Conservation (phyloP, 106 monocot species). For the Dioscorea alata region DNA sequence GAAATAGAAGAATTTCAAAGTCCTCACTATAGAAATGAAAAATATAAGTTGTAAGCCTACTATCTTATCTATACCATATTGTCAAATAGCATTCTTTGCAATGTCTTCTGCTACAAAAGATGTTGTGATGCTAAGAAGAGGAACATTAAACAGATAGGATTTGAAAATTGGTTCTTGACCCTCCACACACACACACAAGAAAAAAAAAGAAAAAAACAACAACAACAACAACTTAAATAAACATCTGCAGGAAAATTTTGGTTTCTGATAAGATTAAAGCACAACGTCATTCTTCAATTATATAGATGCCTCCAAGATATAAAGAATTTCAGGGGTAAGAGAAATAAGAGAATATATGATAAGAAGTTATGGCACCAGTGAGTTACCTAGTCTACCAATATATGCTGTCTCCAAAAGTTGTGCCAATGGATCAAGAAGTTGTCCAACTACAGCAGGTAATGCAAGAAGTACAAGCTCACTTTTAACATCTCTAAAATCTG, state of each 20-base stretch:
- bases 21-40: no score
- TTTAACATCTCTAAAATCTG: constrained; percentile 32
- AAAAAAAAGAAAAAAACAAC: no score
- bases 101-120: constrained; percentile 98
- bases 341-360: not conserved
- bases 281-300: no score
- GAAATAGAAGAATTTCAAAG: no score
- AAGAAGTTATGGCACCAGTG: not conserved
- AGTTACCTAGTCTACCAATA: constrained; percentile 86
- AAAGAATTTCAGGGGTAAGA: not conserved
- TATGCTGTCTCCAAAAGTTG: constrained; percentile 95
- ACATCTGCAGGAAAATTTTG: no score
- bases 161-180: not conserved
- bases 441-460: no score
- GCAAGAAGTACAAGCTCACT: no score
- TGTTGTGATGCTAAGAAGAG: constrained; percentile 89
- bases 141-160: constrained; percentile 50
- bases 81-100: constrained; percentile 45
- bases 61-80: constrained; percentile 27
- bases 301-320: no score
- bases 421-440: no score
- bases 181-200: no score
- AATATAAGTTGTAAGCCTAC: not conserved
- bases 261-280: no score
- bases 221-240: no score